Evolutionary conservation across 305 asterid species (phyloP), one percentile per base, ranked within the genome.

Genomic region (Stenogyne calaminthoides): DNA sequence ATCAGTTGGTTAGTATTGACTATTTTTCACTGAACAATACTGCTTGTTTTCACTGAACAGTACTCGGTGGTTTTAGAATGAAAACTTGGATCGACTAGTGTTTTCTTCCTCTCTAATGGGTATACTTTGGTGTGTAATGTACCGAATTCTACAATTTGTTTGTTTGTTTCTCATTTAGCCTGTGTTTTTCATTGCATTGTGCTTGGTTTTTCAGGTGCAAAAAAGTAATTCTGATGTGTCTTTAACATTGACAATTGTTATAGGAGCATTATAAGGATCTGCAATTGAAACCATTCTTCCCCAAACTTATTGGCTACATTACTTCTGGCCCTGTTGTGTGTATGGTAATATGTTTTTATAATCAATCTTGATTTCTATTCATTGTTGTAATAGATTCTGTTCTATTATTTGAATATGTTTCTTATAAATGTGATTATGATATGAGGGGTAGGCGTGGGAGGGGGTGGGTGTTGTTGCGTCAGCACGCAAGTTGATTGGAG

Each of bases 281-380:
- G 76, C 82, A 84, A 56, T 87, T 96, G 3, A 93, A 86, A 71
- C 84, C 94, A 1, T 93, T 93, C 86, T 91, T 93, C 85, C 95
- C 97, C 39, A 93, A 88, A 80, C 84, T 93, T 61, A 88, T 89
- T n/a, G 71, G 79, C 56, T 91, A 93, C 84, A 93, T 93, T 64
- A 93, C 96, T 4, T 93, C 94, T 22, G 96, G 97, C 59, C 98
- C 97, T 51, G 97, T 91, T 78, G 92, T 93, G 44, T 89, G 94
- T 82, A 93, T 93, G 98, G 98, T 93, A 55, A 55, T 55, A 84
- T 57, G 63, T 25, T 37, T 77, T 59, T 14, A 1, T 49, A 15
- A 59, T 57, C 14, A 22, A 39, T 27, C 14, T 37, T 18, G 12
- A 32, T 44, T 10, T 74, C 22, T 36, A 27, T 58, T 36, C 11